Evolutionary conservation across 306 rosid species (phyloP).

Genomic region (Begonia fuchsioides): DNA sequence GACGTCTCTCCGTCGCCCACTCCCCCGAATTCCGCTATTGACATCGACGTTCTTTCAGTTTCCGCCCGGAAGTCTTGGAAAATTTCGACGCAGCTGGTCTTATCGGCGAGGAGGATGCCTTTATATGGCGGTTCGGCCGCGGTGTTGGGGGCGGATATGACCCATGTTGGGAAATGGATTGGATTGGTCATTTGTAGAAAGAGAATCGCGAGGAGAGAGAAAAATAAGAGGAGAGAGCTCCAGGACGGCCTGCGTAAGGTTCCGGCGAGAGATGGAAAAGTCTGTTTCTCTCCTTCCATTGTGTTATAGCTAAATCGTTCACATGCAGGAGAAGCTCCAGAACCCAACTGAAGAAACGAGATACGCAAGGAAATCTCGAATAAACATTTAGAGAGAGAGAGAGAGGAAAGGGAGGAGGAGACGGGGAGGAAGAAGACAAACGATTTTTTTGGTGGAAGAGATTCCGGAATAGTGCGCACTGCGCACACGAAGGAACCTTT

Average conservation of each 20-base stretch:
- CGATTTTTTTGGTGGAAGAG: not conserved
- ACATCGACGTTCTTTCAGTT: slow-evolving; percentile 16
- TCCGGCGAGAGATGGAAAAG: slow-evolving; percentile 4
- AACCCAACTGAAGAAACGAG: not conserved
- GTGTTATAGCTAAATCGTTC: not conserved
- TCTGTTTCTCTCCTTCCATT: slow-evolving; percentile 43
- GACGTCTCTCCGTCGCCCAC: slow-evolving; percentile 71
- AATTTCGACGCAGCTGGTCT: not conserved
- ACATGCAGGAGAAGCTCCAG: slow-evolving; percentile 8
- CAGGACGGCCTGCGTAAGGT: slow-evolving; percentile 25
- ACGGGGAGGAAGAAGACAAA: not conserved
- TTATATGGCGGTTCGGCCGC: too few species aligned
- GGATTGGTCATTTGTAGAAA: slow-evolving; percentile 34
- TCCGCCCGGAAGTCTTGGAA: slow-evolving; percentile 20
- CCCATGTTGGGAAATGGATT: slow-evolving; percentile 22
- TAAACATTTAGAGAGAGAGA: not conserved
- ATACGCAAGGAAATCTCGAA: too few species aligned
- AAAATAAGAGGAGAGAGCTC: slow-evolving; percentile 25
- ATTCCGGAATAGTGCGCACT: not conserved
- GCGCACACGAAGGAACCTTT: not conserved
- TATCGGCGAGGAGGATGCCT: too few species aligned
- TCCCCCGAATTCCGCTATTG: slow-evolving; percentile 65
- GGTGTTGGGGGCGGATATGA: not conserved
- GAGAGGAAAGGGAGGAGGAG: not conserved
- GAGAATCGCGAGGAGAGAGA: slow-evolving; percentile 31